Evolutionary conservation across 192 early-diverging fungal species (phyloP), one percentile per base, ranked within the genome.

Genomic region (Helicostylum pulchrum): DNA sequence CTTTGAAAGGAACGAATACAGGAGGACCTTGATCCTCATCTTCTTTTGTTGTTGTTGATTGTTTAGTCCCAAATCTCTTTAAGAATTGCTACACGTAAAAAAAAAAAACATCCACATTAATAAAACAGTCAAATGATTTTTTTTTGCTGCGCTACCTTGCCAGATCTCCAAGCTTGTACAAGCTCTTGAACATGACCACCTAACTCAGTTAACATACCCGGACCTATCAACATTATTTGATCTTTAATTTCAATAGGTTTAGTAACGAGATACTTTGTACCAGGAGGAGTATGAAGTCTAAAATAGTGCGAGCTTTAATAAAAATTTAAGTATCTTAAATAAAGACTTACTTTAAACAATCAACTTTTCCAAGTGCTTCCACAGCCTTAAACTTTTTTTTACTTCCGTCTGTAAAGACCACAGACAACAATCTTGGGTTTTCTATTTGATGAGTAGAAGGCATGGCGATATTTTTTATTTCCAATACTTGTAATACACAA

Each of bases 151-250:
- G 10, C 20, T 34, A 67, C 71, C 60, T 67, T 71, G 46, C 69
- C 61, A 14, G 64, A 70, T 60, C 63, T 67, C 69, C 74, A 75
- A 48, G 70, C 73, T 48, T 58, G 59, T 5, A 70, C 60, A 59
- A 75, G 50, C 14, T 70, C 68, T 31, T 62, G 58, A 4, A 76
- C 74, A 21, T 76, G 49, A 11, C 74, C 74, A 14, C 74, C 74
- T 10, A 76, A 23, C 31, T 53, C 46, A 21, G 67, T 61, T 11
- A 76, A 8, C 50, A 76, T 52, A 2, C 61, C 65, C 31, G 60
- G 64, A 0, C 66, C 69, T 17, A 76, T 17, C 7, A 68, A 44
- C 31, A 76, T 26, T 34, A 71, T n/a, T 26, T 71, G 53, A 17
- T 76, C 70, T 17, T 52, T 59, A 2, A 76, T 63, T 9, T n/a